Base-by-base conservation (phyloP, 164 flowering plant species). In the Dillenia turbinata region DNA sequence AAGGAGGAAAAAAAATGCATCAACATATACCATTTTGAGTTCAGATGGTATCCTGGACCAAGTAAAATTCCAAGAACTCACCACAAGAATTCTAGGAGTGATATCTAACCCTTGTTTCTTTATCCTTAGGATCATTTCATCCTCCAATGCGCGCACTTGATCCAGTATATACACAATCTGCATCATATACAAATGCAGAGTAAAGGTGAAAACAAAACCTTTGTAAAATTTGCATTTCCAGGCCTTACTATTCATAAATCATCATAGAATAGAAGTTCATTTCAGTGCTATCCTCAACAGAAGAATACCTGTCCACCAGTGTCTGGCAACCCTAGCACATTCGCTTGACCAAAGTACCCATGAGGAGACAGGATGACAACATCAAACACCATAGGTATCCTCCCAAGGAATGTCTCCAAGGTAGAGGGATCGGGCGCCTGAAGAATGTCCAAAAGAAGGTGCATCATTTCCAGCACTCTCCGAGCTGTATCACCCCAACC, bases 291-390 rank as follows among this genome's bases (percentile, higher is more conserved):
- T 52, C 22, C 12, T 16, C 9, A 52, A 52, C 55, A 52, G 5
- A 52, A 52, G 24, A 62, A 49, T 74, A 90, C 98, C 94, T 94
- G 98, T 2, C 98, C 98, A 52, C 99, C 97, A 64, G 97, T 91
- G 80, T 94, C 99, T 13, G 99, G 99, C 77, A 91, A 75, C 44
- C 99, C 99, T 49, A 94, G 71, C 33, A 91, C 97, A 76, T 94
- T 89, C 54, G 96, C 99, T 73, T 94, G 99, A 57, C 99, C 97
- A 70, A 94, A 94, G 82, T 87, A 94, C 65, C 99, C 99, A 78
- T 94, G 99, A 1, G 89, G 82, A 47, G 99, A 91, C 55, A 94
- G 64, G 69, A 94, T 82, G 52, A 86, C 99, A 64, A 94, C 96
- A 78, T 94, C 88, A 63, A 94, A 94, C 69, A 91, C 90, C 99